phyloP scores from a whole-genome alignment of 768 basidiomycete genomes.

The Boletus edulis region DNA sequence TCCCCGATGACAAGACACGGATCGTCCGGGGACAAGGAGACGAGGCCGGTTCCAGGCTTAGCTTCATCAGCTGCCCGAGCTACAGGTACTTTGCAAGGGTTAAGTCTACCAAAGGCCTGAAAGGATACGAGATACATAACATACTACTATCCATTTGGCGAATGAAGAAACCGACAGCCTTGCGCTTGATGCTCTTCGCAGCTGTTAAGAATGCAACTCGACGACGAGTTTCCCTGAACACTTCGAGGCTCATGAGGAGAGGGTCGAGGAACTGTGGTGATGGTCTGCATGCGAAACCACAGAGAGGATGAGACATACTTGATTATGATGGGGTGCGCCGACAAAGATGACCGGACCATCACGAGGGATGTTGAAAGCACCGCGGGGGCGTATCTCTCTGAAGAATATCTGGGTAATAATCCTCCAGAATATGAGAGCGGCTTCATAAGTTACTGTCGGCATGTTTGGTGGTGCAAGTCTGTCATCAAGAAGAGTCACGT shows the following conservation, averaged over 20 bases:
- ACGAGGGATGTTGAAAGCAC: conserved; percentile 90
- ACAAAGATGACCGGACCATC: conserved; percentile 93
- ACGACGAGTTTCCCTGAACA: conserved; percentile 78
- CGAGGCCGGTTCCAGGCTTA: conserved; percentile 66
- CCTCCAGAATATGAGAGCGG: conserved; percentile 81
- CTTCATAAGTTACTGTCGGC: conserved; percentile 53
- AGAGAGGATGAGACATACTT: conserved; percentile 44
- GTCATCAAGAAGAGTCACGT: conserved; percentile 8
- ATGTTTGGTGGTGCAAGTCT: conserved; percentile 11
- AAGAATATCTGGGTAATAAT: conserved; percentile 92
- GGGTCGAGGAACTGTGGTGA: conserved; percentile 83
- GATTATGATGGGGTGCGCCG: conserved; percentile 90
- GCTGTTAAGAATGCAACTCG: conserved; percentile 86
- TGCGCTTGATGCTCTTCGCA: conserved; percentile 81
- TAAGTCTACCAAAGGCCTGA: conserved; percentile 8
- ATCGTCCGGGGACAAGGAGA: conserved; percentile 72
- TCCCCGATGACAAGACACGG: conserved; percentile 81
- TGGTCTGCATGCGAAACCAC: conserved; percentile 12
- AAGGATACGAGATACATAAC: conserved; percentile 39
- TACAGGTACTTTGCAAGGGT: conserved; percentile 70
- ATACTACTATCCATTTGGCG: conserved; percentile 85
- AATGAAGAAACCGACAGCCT: conserved; percentile 77
- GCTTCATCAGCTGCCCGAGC: conserved; percentile 87
- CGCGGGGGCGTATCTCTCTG: conserved; percentile 89
- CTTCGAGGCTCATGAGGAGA: conserved; percentile 78